Base-by-base conservation (phyloP, 208 protist species). In the Wallacemonas rigidus region DNA sequence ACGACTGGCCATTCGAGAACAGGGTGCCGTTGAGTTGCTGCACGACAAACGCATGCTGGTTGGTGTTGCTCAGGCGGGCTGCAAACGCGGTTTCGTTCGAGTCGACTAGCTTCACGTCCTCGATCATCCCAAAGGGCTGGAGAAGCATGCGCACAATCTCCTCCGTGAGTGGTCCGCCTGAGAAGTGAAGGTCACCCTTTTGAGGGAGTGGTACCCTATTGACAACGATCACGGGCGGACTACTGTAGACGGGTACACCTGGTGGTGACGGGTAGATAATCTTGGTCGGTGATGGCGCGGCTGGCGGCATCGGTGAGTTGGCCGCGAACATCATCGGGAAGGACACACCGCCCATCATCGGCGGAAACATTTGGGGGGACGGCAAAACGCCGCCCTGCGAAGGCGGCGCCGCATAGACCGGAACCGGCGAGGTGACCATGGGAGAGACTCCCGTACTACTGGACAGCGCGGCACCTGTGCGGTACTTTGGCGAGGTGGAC, bases 21-120 rank as follows among this genome's bases (percentile, higher is more conserved):
- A 91, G 58, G 2, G 81, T 81, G 2, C 88, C 88, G 67, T 94
- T 93, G 11, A 96, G 80, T 50, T 91, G 81, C 75, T 95, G 89
- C 9, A 81, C 83, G 14, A 96, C 87, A 8, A 85, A 43, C 4
- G 69, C 6, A 74, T 95, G 89, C 60, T 88, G 58, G 2, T 68
- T 72, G 1, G 73, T 62, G 67, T 95, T 83, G 1, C 56, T 68
- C 74, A 96, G 83, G 17, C 92, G 81, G 62, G 91, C 83, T 11
- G 81, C 85, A 36, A 88, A 80, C 40, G 80, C 79, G 54, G 53
- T 70, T 12, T 67, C 63, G 60, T 87, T 76, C 11, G 84, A 71
- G n/a, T 85, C 79, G 8, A 91, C 62, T 17, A 79, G 71, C 17
- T 82, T 72, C 2, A 90, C 76, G n/a, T 71, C 69, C 50, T 89